Conservation (phyloP, 2,329 filamentous ascomycete genomes). For the Ophiocordyceps camponoti-rufipedis region DNA sequence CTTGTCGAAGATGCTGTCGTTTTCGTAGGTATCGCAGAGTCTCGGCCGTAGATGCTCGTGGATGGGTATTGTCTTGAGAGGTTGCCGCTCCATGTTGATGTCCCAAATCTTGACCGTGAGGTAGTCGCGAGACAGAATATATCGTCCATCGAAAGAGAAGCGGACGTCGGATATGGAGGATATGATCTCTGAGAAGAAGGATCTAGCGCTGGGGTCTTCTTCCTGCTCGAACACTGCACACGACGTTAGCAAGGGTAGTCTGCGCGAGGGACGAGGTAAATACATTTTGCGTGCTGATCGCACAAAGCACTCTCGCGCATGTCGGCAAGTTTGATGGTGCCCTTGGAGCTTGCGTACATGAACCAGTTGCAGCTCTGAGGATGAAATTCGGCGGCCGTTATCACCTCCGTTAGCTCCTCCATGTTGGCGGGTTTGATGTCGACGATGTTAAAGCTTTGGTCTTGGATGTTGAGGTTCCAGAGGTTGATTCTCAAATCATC, state of each 20-base stretch:
- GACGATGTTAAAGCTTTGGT: slow-evolving; percentile 99
- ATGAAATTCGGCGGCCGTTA: slow-evolving; percentile 95
- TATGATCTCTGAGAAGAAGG: slow-evolving; percentile 99
- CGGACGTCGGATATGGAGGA: slow-evolving; percentile 97
- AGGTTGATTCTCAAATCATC: slow-evolving; percentile 95
- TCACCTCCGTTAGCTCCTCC: slow-evolving; percentile 98
- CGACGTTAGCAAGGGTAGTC: slow-evolving; percentile 6
- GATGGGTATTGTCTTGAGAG: slow-evolving; percentile 96
- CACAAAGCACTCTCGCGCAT: slow-evolving; percentile 96
- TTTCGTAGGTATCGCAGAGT: slow-evolving; percentile 96
- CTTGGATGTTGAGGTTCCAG: slow-evolving; percentile 98
- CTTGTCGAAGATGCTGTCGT: slow-evolving; percentile 99
- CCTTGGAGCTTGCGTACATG: slow-evolving; percentile 99
- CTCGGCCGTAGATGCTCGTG: slow-evolving; percentile 90
- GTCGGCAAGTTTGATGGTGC: slow-evolving; percentile 95
- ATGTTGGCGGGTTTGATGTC: slow-evolving; percentile 99
- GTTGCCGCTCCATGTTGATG: slow-evolving; percentile 96
- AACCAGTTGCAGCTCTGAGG: slow-evolving; percentile 98
- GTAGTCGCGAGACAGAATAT: slow-evolving; percentile 95
- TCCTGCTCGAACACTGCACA: slow-evolving; percentile 88
- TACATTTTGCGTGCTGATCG: slow-evolving; percentile 90
- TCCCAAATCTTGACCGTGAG: slow-evolving; percentile 99
- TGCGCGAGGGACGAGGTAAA: neutral
- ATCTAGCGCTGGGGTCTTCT: slow-evolving; percentile 89
- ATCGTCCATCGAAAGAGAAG: slow-evolving; percentile 89